These are phyloP conservation scores for Yamadazyma sp. DNA, from an alignment of 805 yeast species.

Conservation along the genomic window DNA sequence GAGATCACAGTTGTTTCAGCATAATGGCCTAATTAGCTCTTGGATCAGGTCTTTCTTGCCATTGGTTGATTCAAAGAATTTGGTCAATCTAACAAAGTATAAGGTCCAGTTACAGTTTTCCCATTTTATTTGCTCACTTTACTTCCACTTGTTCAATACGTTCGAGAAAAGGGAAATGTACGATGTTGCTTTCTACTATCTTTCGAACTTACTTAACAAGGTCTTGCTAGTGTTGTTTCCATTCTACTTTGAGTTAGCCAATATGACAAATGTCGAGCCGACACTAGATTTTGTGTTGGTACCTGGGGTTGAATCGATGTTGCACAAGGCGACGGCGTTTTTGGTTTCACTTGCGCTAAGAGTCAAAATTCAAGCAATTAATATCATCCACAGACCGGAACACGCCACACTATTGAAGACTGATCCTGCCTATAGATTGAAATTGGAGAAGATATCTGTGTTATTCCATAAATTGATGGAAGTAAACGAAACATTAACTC, in stretches of 20 bases:
- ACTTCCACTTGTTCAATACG: slow-evolving; percentile 35
- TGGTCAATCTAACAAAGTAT: slow-evolving; percentile 15
- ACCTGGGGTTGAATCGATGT: slow-evolving; percentile 31
- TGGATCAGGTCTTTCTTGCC: slow-evolving; percentile 19
- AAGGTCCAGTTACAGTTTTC: slow-evolving; percentile 24
- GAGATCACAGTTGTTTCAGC: slow-evolving; percentile 14
- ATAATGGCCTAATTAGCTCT: slow-evolving; percentile 23
- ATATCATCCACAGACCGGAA: neutral
- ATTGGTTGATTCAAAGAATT: slow-evolving; percentile 19
- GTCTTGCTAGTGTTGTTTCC: slow-evolving; percentile 31
- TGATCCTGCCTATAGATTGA: slow-evolving; percentile 1
- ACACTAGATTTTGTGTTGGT: slow-evolving; percentile 42
- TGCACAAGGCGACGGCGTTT: slow-evolving; percentile 29
- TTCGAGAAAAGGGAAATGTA: slow-evolving; percentile 34
- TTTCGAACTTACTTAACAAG: slow-evolving; percentile 28
- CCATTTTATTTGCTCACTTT: slow-evolving; percentile 27
- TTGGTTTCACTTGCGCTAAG: slow-evolving; percentile 24
- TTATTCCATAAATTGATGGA: slow-evolving; percentile 6
- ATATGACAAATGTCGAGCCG: slow-evolving; percentile 35
- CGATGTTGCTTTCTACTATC: slow-evolving; percentile 33
- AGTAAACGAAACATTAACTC: neutral
- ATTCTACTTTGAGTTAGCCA: slow-evolving; percentile 28
- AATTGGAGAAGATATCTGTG: slow-evolving; percentile 3
- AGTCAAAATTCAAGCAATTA: slow-evolving; percentile 14
- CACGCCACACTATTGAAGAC: slow-evolving; percentile 1